Conservation (phyloP, 495 filamentous ascomycete genomes). For the Neurospora sp. region DNA sequence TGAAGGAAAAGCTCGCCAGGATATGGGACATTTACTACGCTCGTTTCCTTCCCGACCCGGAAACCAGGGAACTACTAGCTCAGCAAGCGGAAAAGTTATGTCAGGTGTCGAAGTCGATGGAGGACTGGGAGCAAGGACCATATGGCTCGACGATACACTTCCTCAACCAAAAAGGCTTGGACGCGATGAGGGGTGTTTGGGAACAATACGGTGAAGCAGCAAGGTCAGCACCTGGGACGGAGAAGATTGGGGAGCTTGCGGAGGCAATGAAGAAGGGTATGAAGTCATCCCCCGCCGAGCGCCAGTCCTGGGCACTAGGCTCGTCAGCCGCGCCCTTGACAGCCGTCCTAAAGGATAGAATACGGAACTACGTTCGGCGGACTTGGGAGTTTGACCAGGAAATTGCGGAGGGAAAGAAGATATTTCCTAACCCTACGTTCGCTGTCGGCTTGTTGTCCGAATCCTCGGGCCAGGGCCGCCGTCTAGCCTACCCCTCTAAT, state of each 20-base stretch:
- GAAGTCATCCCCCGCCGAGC: neutral
- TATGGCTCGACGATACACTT: conserved; percentile 29
- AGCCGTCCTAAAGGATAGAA: neutral
- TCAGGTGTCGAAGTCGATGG: conserved; percentile 4
- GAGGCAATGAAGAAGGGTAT: neutral
- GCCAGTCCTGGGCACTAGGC: neutral
- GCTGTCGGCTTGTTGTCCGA: conserved; percentile 2
- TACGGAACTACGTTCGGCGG: neutral
- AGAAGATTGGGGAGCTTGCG: neutral
- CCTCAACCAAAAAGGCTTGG: conserved; percentile 22
- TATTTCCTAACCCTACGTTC: conserved; percentile 28
- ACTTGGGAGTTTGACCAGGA: neutral
- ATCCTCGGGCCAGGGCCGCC: neutral
- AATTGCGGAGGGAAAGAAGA: no score
- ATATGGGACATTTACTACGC: conserved; percentile 51
- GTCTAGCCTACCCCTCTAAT: conserved; percentile 33
- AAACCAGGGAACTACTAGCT: conserved; percentile 20
- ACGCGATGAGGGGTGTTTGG: conserved; percentile 27
- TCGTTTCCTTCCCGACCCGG: conserved; percentile 30
- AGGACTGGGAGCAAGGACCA: conserved; percentile 23
- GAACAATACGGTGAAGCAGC: conserved; percentile 13
- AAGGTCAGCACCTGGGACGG: neutral
- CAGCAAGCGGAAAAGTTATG: conserved; percentile 21
- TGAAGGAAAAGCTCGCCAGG: neutral
- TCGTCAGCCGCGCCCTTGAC: neutral